phyloP scores from a whole-genome alignment of 257 asterid genomes.

The Linaria vulgaris region DNA sequence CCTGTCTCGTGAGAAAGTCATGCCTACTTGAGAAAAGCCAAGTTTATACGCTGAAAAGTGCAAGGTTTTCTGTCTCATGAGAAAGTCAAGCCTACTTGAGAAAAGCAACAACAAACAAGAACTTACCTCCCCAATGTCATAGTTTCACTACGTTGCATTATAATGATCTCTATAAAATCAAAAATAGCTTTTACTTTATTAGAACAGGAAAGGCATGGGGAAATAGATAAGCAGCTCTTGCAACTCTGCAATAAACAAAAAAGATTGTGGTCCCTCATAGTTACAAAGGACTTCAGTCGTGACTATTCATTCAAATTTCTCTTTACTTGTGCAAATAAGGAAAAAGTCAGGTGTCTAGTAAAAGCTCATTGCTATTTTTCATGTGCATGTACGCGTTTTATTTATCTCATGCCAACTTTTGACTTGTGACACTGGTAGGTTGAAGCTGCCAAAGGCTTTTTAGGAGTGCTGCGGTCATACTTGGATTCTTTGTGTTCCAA shows the following conservation, averaged over 20 bases:
- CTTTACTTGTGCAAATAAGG: not conserved
- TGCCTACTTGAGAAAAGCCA: not conserved
- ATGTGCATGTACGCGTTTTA: not conserved
- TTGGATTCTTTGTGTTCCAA: slow-evolving; percentile 80
- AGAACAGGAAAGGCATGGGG: too few species aligned
- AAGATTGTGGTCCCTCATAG: not conserved
- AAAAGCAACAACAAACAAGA: not conserved
- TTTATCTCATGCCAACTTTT: slow-evolving; percentile 21
- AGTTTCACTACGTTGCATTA: not conserved
- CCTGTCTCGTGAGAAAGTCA: not conserved
- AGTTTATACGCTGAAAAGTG: too few species aligned
- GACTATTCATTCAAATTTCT: not conserved
- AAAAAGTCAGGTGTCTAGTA: not conserved
- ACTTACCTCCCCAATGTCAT: not conserved
- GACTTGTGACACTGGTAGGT: slow-evolving; percentile 43
- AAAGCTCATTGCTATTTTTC: slow-evolving; percentile 2
- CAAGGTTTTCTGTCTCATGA: slow-evolving; percentile 1
- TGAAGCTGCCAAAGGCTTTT: slow-evolving; percentile 92
- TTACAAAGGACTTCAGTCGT: not conserved
- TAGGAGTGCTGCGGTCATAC: slow-evolving; percentile 65
- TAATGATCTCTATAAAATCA: not conserved
- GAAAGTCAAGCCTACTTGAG: not conserved
- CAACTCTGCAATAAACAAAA: not conserved
- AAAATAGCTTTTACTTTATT: not conserved
- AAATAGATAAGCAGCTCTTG: not conserved